phyloP scores from a whole-genome alignment of 768 basidiomycete genomes.

The Pisolithus tinctorius region DNA sequence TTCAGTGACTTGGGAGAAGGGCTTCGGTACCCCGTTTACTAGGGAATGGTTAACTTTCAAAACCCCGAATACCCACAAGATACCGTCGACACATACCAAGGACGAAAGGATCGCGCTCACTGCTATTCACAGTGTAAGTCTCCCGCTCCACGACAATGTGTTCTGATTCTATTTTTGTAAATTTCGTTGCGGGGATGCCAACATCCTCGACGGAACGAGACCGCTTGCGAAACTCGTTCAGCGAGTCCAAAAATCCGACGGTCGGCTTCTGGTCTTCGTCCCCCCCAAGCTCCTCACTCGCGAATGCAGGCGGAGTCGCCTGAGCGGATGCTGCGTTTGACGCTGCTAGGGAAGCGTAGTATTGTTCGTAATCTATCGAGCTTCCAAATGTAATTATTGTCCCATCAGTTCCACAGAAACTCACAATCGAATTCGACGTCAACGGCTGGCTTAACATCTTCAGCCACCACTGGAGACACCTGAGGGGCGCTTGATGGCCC shows the following conservation, averaged over 20 bases:
- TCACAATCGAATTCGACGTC: constrained; percentile 61
- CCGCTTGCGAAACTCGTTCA: constrained; percentile 70
- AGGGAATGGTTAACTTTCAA: constrained; percentile 1
- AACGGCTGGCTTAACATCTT: constrained; percentile 42
- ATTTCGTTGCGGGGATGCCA: constrained; percentile 33
- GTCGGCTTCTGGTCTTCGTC: constrained; percentile 69
- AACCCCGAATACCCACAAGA: not conserved
- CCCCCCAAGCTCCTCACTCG: constrained; percentile 53
- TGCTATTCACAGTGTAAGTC: not conserved
- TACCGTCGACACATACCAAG: constrained; percentile 41
- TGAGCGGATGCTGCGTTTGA: constrained; percentile 52
- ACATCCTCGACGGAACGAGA: constrained; percentile 63
- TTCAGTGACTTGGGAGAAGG: constrained; percentile 79
- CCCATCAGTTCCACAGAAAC: constrained; percentile 19
- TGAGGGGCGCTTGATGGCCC: constrained; percentile 31
- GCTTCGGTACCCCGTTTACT: constrained; percentile 74
- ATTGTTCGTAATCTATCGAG: constrained; percentile 65
- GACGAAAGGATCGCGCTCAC: constrained; percentile 55
- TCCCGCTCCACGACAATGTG: not conserved
- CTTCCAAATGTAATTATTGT: no score
- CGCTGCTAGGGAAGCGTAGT: constrained; percentile 72
- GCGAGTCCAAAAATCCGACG: constrained; percentile 57
- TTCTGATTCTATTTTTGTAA: constrained; percentile 35
- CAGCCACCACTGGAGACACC: constrained; percentile 18
- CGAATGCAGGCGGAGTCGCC: constrained; percentile 54